These are phyloP conservation scores for Termitomyces sp. DNA, from an alignment of 768 basidiomycete genomes.

Conservation along the genomic window DNA sequence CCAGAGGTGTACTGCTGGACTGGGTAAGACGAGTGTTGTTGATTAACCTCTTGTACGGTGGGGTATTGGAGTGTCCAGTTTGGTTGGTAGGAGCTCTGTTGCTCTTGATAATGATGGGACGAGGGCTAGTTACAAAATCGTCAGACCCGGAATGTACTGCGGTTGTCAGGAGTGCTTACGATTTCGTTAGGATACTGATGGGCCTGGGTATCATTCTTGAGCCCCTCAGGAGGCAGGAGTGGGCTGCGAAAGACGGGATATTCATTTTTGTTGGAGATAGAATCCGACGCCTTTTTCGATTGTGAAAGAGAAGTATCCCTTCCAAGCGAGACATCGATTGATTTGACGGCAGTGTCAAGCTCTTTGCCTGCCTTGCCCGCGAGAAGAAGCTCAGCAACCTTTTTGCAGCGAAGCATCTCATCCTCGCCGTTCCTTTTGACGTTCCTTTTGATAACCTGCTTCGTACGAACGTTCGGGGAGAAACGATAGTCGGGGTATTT, in stretches of 20 bases:
- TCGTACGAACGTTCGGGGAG: slow-evolving; percentile 39
- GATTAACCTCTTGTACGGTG: background rate
- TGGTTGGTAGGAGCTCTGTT: background rate
- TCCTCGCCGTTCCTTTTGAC: slow-evolving; percentile 47
- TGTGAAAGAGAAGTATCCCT: slow-evolving; percentile 3
- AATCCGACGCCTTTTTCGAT: slow-evolving; percentile 1
- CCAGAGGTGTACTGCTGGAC: slow-evolving; percentile 2
- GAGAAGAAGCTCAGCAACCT: slow-evolving; percentile 47
- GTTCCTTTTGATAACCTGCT: slow-evolving; percentile 45
- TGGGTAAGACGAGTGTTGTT: background rate
- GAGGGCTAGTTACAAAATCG: background rate
- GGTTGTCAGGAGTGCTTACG: background rate
- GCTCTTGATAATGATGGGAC: background rate
- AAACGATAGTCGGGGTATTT: slow-evolving; percentile 57
- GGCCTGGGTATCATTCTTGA: background rate
- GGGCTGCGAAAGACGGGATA: slow-evolving; percentile 27
- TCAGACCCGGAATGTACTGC: background rate
- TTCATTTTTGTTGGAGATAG: background rate
- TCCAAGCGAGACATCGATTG: slow-evolving; percentile 20
- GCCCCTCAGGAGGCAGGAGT: slow-evolving; percentile 20
- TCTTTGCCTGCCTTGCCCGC: slow-evolving; percentile 49
- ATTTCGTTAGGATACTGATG: slow-evolving; percentile 1
- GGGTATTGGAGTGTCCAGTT: slow-evolving; percentile 4
- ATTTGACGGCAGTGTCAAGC: slow-evolving; percentile 39
- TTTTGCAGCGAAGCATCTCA: slow-evolving; percentile 46